Evolutionary conservation across 2,329 filamentous ascomycete species (phyloP).

Genomic region (Colletotrichum trifolii): DNA sequence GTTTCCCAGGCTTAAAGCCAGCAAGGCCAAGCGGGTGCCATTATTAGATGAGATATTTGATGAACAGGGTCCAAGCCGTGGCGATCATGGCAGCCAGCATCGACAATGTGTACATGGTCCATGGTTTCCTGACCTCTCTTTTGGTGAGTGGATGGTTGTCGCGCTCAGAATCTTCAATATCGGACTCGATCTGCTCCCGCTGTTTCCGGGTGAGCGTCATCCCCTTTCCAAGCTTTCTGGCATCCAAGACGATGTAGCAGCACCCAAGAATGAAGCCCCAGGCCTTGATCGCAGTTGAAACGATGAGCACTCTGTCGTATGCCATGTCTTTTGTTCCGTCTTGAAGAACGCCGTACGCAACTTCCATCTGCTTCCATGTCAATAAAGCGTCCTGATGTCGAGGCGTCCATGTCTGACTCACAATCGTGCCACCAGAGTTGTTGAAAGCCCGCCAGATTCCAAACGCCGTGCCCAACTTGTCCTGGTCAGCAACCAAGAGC

Average conservation of each 20-base stretch:
- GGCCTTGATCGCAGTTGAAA: conserved; percentile 37
- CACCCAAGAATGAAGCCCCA: conserved; percentile 36
- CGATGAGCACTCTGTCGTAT: conserved; percentile 32
- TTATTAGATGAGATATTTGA: conserved; percentile 38
- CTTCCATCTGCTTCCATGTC: conserved; percentile 36
- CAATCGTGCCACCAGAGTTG: conserved; percentile 39
- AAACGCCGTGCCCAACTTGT: conserved; percentile 40
- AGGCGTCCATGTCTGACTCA: conserved; percentile 10
- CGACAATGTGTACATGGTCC: conserved; percentile 32
- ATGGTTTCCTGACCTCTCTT: conserved; percentile 28
- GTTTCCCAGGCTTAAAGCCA: neutral
- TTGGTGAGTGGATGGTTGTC: conserved; percentile 37
- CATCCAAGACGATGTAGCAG: conserved; percentile 38
- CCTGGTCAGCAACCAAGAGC: conserved; percentile 38
- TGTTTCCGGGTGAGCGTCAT: conserved; percentile 37
- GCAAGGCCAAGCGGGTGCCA: neutral
- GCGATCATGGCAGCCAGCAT: conserved; percentile 37
- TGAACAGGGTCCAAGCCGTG: conserved; percentile 36
- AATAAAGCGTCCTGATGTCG: neutral
- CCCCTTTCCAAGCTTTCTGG: conserved; percentile 37
- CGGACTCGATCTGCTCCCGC: conserved; percentile 34
- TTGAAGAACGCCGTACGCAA: conserved; percentile 38
- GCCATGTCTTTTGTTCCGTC: conserved; percentile 37
- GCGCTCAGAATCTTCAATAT: conserved; percentile 33
- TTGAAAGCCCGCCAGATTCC: conserved; percentile 40